Evolutionary conservation across 768 basidiomycete genomes (phyloP).

Genomic region (Termitomyces sp.): DNA sequence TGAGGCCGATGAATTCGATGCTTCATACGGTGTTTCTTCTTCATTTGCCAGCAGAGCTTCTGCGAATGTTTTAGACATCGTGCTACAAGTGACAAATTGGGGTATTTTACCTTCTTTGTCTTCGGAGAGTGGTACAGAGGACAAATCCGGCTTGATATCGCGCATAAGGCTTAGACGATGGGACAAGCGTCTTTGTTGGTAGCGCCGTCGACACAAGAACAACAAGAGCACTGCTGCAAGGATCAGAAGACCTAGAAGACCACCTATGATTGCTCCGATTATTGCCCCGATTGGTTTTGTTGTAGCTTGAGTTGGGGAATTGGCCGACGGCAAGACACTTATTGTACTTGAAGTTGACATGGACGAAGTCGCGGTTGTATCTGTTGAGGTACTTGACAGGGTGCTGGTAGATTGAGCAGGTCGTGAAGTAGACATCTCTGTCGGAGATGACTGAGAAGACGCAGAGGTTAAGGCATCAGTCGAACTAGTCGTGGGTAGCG

Average conservation of each 20-base stretch:
- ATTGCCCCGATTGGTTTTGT: conserved; percentile 2
- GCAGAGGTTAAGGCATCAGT: not conserved
- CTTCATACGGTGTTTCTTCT: not conserved
- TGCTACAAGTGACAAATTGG: too few relatives aligned
- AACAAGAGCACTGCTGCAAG: conserved; percentile 1
- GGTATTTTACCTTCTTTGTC: conserved; percentile 6
- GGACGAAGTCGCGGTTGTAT: not conserved
- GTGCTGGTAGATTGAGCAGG: not conserved
- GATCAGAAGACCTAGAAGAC: conserved; percentile 4
- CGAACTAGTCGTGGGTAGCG: too few relatives aligned
- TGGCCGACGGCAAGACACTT: not conserved
- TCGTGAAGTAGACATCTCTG: not conserved
- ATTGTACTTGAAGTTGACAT: not conserved
- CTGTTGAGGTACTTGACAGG: not conserved
- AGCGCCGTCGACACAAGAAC: conserved; percentile 3
- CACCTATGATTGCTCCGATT: conserved; percentile 6
- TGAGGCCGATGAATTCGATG: not conserved
- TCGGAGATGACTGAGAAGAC: not conserved
- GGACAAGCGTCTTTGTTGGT: not conserved
- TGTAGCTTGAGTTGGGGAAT: not conserved
- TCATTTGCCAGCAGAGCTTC: conserved; percentile 3
- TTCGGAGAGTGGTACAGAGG: not conserved
- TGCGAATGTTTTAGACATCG: not conserved
- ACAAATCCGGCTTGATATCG: not conserved
- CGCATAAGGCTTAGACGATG: not conserved